These are phyloP conservation scores for Meyerozyma guilliermondii DNA, from an alignment of 1,139 yeast species.

Conservation along the genomic window DNA sequence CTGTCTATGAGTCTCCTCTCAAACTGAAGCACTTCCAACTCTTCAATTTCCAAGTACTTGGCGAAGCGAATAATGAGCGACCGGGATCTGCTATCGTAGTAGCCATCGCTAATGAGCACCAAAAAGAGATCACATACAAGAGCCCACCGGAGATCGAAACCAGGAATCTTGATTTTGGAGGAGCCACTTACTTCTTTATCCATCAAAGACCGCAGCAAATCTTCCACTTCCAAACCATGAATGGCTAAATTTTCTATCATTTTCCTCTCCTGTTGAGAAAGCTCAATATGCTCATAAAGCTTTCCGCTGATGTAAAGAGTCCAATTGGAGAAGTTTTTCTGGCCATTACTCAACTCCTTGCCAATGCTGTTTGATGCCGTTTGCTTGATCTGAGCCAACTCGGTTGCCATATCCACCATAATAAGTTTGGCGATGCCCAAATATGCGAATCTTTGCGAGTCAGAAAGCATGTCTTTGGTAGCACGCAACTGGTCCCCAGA, in stretches of 20 bases:
- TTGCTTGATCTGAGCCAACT: slow-evolving; percentile 56
- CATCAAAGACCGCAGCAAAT: slow-evolving; percentile 57
- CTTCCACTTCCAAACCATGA: slow-evolving; percentile 76
- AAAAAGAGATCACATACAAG: slow-evolving; percentile 85
- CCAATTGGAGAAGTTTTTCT: slow-evolving; percentile 84
- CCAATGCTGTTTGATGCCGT: slow-evolving; percentile 51
- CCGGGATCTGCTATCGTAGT: slow-evolving; percentile 86
- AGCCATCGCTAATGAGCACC: slow-evolving; percentile 74
- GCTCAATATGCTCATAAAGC: slow-evolving; percentile 76
- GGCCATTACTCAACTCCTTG: slow-evolving; percentile 61
- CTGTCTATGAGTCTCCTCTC: slow-evolving; percentile 90
- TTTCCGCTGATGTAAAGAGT: slow-evolving; percentile 66
- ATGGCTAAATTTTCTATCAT: slow-evolving; percentile 86
- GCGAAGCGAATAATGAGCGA: slow-evolving; percentile 69
- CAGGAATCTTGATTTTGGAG: slow-evolving; percentile 16
- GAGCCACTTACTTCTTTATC: slow-evolving; percentile 3
- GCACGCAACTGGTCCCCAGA: slow-evolving; percentile 64
- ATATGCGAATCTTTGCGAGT: slow-evolving; percentile 86
- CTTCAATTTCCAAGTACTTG: slow-evolving; percentile 47
- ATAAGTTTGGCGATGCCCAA: slow-evolving; percentile 78
- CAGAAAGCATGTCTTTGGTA: slow-evolving; percentile 77
- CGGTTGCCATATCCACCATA: slow-evolving; percentile 77
- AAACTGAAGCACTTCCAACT: slow-evolving; percentile 75
- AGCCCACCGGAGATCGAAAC: slow-evolving; percentile 88
- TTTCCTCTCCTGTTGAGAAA: slow-evolving; percentile 64